A percentile compares a stretch with the other conserved stretches of the same genome.
phyloP scores from a whole-genome alignment of 768 basidiomycete genomes.

The Calocera viscosa region DNA sequence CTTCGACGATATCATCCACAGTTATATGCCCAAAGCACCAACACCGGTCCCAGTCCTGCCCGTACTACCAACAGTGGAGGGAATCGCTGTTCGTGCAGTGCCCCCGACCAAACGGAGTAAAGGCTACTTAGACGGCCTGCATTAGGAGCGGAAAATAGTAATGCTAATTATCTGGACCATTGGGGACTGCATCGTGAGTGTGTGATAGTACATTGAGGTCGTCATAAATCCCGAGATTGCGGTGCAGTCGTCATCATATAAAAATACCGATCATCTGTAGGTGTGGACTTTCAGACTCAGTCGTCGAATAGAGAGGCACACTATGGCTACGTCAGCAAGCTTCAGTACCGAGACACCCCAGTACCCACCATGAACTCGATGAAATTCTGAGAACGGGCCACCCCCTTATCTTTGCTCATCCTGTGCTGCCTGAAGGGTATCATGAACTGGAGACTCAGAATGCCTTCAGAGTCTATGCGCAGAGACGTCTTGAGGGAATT shows the following conservation, averaged over 20 bases:
- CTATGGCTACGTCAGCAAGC: background rate
- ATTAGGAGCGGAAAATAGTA: background rate
- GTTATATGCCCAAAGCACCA: conserved; percentile 15
- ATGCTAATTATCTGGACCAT: background rate
- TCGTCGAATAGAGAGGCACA: background rate
- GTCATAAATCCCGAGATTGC: background rate
- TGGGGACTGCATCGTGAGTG: background rate
- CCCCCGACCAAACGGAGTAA: background rate
- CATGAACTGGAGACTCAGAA: conserved; percentile 80
- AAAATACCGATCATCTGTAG: too few relatives aligned
- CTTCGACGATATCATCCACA: conserved; percentile 18
- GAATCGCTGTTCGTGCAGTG: background rate
- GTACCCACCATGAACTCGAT: background rate
- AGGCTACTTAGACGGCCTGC: background rate
- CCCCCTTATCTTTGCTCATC: background rate
- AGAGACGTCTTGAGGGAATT: conserved; percentile 80
- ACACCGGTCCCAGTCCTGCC: background rate
- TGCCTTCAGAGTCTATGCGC: conserved; percentile 67
- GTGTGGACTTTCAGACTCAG: too few relatives aligned
- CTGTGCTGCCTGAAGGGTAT: conserved; percentile 37
- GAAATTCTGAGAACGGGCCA: background rate
- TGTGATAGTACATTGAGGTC: background rate
- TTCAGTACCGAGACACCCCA: background rate
- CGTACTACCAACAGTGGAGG: background rate
- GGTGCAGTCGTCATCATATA: too few relatives aligned